phyloP scores from a whole-genome alignment of 371 early-diverging fungal genomes.

The Mucor plumbeus region DNA sequence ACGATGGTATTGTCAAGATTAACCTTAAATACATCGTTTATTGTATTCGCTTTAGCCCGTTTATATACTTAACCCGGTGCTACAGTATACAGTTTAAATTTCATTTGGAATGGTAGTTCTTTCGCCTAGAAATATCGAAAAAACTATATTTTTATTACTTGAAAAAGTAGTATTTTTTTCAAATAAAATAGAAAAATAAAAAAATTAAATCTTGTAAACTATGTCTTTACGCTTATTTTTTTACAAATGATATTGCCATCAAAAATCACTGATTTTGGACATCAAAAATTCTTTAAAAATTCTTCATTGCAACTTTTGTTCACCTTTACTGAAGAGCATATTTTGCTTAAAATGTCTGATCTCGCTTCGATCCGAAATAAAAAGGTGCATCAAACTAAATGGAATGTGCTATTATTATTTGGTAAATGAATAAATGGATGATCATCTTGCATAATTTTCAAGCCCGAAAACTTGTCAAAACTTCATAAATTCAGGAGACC shows the following conservation, averaged over 20 bases:
- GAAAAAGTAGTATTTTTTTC: no score
- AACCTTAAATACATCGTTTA: neutral
- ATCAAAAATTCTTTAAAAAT: no score
- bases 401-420: neutral
- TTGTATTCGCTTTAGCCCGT: neutral
- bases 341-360: neutral
- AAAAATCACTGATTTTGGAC: no score
- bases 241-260: no score
- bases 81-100: neutral
- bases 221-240: no score
- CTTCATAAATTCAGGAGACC: neutral
- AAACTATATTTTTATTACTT: no score
- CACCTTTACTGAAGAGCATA: no score
- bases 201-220: no score
- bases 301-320: no score
- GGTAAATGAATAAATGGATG: neutral
- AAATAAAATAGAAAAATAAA: no score
- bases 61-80: neutral
- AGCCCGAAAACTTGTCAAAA: slow-evolving; percentile 9
- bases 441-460: slow-evolving; percentile 6
- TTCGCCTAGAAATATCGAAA: neutral
- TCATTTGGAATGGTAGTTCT: neutral
- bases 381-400: neutral
- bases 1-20: neutral
- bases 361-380: slow-evolving; percentile 1